Evolutionary conservation across 1,139 yeast species (phyloP), one percentile per base, ranked within the genome.

Genomic region (Diutina neorugosa): DNA sequence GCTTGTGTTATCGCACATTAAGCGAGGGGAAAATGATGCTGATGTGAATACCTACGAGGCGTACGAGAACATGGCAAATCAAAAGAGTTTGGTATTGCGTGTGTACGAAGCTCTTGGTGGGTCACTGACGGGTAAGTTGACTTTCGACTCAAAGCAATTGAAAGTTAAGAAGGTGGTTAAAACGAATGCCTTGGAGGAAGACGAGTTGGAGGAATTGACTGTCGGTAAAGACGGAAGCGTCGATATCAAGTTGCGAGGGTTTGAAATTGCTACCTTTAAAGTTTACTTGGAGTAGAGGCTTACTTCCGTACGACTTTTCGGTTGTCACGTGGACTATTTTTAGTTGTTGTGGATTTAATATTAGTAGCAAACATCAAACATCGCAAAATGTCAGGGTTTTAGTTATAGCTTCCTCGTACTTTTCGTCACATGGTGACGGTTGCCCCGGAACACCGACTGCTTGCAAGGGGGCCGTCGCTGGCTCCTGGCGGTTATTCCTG

Each of bases 21-120:
- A 93, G 69, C 80, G 97, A 61, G 90, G 89, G 23, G 98, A 91
- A 63, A 91, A 87, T 63, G 97, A 91, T 63, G 71, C 66, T 43
- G 86, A 78, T 53, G 70, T 79, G 43, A 61, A 59, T 4, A 65
- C 52, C 55, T 80, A 67, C 55, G 61, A 62, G 44, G 61, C 64
- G 51, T 65, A 69, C 52, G 78, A 79, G 7, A 67, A 71, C 31
- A 68, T 70, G 31, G 77, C 76, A 37, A 70, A 71, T 50, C 53
- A 54, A 41, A 78, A 75, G 57, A 78, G 86, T 1, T 69, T 88
- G 44, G 74, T 90, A 40, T 73, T 86, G 42, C 78, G 98, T 61
- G 78, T 88, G 1, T 91, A 89, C 67, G 98, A 91, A 62, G 71
- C 96, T 0, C 73, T 91, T 53, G 98, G 98, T 8, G 98, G 97